Evolutionary conservation across 306 rosid genomes (phyloP), one percentile per base, ranked within the genome.

Genomic region (Fragaria vesca): DNA sequence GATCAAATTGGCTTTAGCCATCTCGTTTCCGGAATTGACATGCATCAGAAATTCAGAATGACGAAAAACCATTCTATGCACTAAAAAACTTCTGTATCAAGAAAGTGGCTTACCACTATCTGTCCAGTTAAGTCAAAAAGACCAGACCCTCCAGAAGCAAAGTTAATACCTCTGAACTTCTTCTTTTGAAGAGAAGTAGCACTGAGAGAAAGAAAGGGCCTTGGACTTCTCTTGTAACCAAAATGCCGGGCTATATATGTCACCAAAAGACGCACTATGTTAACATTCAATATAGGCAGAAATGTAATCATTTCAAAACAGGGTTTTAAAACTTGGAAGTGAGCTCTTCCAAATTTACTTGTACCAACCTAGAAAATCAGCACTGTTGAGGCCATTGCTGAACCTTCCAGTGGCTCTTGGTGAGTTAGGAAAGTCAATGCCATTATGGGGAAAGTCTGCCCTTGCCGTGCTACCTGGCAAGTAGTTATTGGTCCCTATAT

Each of bases 61-160:
- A 5, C 60, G 10, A 65, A 17, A 18, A 32, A 46, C 21, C 12
- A 65, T 11, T 34, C 32, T 32, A 32, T 32, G 36, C 36, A 32
- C 36, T 32, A 32, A 32, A 32, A 32, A 32, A 32, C 36, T 32
- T 32, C 36, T 32, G 36, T 32, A 1, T 21, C 42, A 43, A 13
- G 12, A 78, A 38, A 5, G 50, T 30, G 10, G 21, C 70, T 47
- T 48, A 79, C 86, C 69, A 8, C 10, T 40, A 63, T 60, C 32
- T 24, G 57, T 69, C 86, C 83, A 38, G 86, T 83, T 51, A 7
- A 10, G 21, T 63, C 77, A 74, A 83, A 46, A 66, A 79, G 32
- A 72, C 86, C 83, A 15, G 83, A 70, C 69, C 86, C 83, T 60
- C 71, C 78, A 7, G 78, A 83, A 28, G 86, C 86, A 40, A 83